A percentile compares a stretch with the other conserved stretches of the same genome.
phyloP scores from a whole-genome alignment of 495 filamentous ascomycete species.

The Annulohypoxylon moriforme region DNA sequence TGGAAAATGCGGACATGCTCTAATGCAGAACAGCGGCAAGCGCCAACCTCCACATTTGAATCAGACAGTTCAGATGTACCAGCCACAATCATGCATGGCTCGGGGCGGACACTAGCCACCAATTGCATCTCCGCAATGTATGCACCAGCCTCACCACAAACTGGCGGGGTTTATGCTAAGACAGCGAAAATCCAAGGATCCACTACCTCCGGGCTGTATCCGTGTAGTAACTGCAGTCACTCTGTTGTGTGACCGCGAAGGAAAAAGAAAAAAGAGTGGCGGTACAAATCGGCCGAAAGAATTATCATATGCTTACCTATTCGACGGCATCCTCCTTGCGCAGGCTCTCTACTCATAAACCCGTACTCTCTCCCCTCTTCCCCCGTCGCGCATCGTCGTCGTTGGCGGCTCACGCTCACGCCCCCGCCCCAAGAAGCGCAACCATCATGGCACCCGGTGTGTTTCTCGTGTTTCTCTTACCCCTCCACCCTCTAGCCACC shows the following conservation, averaged over 20 bases:
- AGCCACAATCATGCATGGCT: constrained; percentile 19
- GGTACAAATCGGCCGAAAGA: background rate
- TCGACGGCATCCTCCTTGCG: constrained; percentile 20
- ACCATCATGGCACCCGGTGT: constrained; percentile 61
- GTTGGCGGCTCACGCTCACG: background rate
- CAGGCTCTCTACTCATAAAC: constrained; percentile 15
- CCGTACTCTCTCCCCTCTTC: constrained; percentile 1
- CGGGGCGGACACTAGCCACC: background rate
- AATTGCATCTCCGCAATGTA: background rate
- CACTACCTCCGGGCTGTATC: constrained; percentile 22
- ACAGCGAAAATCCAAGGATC: constrained; percentile 5
- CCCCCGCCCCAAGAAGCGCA: constrained; percentile 13
- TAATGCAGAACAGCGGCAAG: constrained; percentile 13
- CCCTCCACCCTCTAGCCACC: background rate
- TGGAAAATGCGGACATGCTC: background rate
- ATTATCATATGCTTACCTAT: constrained; percentile 31
- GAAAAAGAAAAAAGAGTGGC: constrained; percentile 23
- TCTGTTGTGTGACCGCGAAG: constrained; percentile 21
- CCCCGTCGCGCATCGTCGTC: constrained; percentile 14
- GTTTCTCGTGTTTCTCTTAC: constrained; percentile 25
- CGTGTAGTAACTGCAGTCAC: constrained; percentile 25
- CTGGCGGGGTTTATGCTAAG: background rate
- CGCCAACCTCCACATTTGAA: background rate
- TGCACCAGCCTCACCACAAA: constrained; percentile 8
- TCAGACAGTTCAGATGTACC: background rate